Conservation (phyloP, 768 basidiomycete species). For the Suillus plorans region DNA sequence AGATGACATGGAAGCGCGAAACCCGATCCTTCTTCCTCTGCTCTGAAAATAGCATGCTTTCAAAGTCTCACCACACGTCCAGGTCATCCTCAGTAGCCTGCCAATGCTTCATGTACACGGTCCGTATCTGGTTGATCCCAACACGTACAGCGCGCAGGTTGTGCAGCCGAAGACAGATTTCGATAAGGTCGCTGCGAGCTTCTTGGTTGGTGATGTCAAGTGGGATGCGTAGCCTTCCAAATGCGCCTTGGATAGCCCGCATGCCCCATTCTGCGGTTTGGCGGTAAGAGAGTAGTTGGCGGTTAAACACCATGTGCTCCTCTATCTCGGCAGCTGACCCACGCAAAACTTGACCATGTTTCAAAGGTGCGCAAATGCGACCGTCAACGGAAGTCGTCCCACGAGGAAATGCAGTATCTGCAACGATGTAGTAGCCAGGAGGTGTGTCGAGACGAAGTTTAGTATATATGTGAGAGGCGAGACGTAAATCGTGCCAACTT, state of each 20-base stretch:
- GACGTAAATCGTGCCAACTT: constrained; percentile 48
- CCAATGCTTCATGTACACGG: too few relatives aligned
- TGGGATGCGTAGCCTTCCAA: constrained; percentile 44
- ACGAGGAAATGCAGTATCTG: constrained; percentile 47
- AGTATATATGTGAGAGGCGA: constrained; percentile 40
- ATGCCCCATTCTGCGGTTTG: constrained; percentile 58
- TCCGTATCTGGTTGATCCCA: constrained; percentile 18
- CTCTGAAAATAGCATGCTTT: too few relatives aligned
- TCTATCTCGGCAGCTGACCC: constrained; percentile 17
- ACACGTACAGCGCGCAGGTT: constrained; percentile 37
- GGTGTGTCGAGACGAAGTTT: constrained; percentile 35
- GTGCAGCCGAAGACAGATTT: constrained; percentile 32
- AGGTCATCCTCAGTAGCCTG: too few relatives aligned
- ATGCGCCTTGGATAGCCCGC: constrained; percentile 43
- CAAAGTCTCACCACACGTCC: too few relatives aligned
- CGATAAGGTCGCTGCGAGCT: constrained; percentile 31
- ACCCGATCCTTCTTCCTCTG: neutral
- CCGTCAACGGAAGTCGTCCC: constrained; percentile 32
- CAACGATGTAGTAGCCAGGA: constrained; percentile 40
- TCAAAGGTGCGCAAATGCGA: constrained; percentile 39
- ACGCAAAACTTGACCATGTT: constrained; percentile 25
- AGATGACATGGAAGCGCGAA: constrained; percentile 27
- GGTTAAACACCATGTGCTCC: constrained; percentile 29
- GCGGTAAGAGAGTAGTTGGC: constrained; percentile 41
- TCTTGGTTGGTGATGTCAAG: constrained; percentile 33